Percentiles rank a stretch among this genome's conserved stretches.
These are phyloP conservation scores for Tirmania nivea DNA, from an alignment of 495 filamentous ascomycete species.

Conservation along the genomic window DNA sequence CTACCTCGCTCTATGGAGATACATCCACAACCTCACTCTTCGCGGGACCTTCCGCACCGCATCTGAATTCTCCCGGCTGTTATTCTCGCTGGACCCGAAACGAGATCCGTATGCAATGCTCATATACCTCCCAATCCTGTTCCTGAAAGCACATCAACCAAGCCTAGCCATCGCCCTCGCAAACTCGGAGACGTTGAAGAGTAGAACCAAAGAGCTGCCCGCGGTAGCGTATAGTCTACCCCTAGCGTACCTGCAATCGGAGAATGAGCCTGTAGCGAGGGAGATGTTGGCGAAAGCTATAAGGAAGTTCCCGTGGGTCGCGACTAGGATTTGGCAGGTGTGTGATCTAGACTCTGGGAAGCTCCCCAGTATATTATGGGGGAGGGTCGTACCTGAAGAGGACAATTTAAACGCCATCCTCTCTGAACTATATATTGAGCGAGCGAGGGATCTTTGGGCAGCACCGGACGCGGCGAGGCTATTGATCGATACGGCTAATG, in stretches of 20 bases:
- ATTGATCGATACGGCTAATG: slow-evolving; percentile 49
- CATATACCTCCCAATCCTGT: slow-evolving; percentile 60
- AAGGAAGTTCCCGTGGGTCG: slow-evolving; percentile 58
- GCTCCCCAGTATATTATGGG: slow-evolving; percentile 60
- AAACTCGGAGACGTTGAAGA: slow-evolving; percentile 32
- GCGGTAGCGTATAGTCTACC: slow-evolving; percentile 42
- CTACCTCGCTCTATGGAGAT: slow-evolving; percentile 73
- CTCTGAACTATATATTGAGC: slow-evolving; percentile 54
- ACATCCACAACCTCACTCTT: slow-evolving; percentile 59
- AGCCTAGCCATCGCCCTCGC: slow-evolving; percentile 53
- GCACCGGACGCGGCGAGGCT: slow-evolving; percentile 48
- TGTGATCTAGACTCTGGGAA: slow-evolving; percentile 40
- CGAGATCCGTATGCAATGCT: slow-evolving; percentile 64
- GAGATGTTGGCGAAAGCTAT: slow-evolving; percentile 42
- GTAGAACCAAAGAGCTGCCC: slow-evolving; percentile 36
- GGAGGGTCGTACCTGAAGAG: slow-evolving; percentile 40
- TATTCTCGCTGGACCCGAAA: slow-evolving; percentile 50
- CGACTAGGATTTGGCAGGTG: slow-evolving; percentile 50
- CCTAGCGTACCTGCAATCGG: slow-evolving; percentile 48
- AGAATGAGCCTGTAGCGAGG: slow-evolving; percentile 40
- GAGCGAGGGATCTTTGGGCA: slow-evolving; percentile 78
- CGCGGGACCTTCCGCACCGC: slow-evolving; percentile 88
- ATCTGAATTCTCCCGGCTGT: slow-evolving; percentile 75
- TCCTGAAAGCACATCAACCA: slow-evolving; percentile 56
- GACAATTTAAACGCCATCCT: slow-evolving; percentile 37